Base-by-base conservation (phyloP, 257 asterid species). In the Henckelia pumila region DNA sequence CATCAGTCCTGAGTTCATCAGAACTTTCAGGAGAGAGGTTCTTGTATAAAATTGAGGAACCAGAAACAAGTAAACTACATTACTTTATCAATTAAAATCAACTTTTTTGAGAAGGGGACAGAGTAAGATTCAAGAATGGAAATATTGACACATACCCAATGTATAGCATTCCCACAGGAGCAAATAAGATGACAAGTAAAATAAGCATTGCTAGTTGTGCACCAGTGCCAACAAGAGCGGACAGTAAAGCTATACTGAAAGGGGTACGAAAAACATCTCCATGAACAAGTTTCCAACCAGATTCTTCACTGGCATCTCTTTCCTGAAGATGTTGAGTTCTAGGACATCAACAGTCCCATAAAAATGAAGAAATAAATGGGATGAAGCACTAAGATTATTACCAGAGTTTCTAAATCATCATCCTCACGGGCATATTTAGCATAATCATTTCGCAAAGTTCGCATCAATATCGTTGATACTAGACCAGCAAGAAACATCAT, bases 201-300 rank as follows among this genome's bases (percentile, higher is more conserved):
- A 82, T 81, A 52, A 82, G 84, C 70, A 80, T 47, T 21, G 91
- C 86, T 40, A 85, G 72, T 57, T 85, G 91, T 26, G 91, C 81
- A n/a, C 91, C 91, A 23, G 82, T 82, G 63, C 91, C 91, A 67
- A 85, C 86, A 61, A 85, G 77, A 59, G 91, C 88, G 58, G 91
- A 78, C 68, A 85, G 80, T 55, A 85, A 70, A 19, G 70, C 86
- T 47, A 85, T 64, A 69, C 61, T 64, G 37, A 71, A 80, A 29
- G 91, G 88, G 52, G 83, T 50, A 32, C 91, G 79, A 56, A 85
- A 85, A 8, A 85, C 88, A 59, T 85, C 91, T 64, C 91, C 88
- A 72, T 85, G 91, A 52, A 85, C 83, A 73, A 85, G 88, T 73
- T 85, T 85, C 91, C 88, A 85, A 53, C 91, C 91, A 64, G 91